Conservation (phyloP, 148 eudicot genomes). For the Selenicereus undatus region DNA sequence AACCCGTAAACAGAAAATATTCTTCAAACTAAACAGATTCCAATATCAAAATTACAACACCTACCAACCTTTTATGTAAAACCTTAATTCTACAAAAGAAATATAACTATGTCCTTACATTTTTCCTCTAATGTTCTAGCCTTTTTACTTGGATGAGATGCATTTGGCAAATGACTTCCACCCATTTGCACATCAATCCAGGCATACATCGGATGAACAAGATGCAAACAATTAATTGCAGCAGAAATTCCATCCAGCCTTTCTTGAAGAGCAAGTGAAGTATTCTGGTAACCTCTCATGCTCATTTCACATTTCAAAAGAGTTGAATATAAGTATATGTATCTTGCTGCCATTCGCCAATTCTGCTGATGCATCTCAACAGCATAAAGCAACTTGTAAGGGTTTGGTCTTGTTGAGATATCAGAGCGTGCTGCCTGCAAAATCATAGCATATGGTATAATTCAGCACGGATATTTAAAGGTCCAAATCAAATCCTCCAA, state of each 20-base stretch:
- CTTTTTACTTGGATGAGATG: conserved; percentile 68
- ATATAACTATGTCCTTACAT: conserved; percentile 31
- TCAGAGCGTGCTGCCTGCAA: conserved; percentile 87
- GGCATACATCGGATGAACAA: conserved; percentile 86
- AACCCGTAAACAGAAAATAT: background rate
- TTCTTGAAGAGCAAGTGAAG: conserved; percentile 73
- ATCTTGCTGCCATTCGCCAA: conserved; percentile 92
- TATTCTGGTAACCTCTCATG: conserved; percentile 44
- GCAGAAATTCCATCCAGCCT: conserved; percentile 85
- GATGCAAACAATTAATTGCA: conserved; percentile 89
- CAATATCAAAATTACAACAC: background rate
- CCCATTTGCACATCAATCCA: conserved; percentile 69
- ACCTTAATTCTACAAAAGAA: background rate
- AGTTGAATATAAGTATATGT: conserved; percentile 70
- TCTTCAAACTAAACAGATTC: background rate
- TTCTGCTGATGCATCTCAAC: conserved; percentile 94
- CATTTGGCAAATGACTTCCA: conserved; percentile 44
- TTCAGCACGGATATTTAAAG: background rate
- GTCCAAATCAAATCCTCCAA: conserved; percentile 1
- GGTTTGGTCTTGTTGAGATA: conserved; percentile 64
- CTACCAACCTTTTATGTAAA: background rate
- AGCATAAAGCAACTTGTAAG: conserved; percentile 80
- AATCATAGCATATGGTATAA: conserved; percentile 1
- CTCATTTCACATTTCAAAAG: conserved; percentile 55
- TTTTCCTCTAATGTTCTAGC: conserved; percentile 60